phyloP scores from a whole-genome alignment of 2,329 filamentous ascomycete species.

The Alternaria incomplexa region DNA sequence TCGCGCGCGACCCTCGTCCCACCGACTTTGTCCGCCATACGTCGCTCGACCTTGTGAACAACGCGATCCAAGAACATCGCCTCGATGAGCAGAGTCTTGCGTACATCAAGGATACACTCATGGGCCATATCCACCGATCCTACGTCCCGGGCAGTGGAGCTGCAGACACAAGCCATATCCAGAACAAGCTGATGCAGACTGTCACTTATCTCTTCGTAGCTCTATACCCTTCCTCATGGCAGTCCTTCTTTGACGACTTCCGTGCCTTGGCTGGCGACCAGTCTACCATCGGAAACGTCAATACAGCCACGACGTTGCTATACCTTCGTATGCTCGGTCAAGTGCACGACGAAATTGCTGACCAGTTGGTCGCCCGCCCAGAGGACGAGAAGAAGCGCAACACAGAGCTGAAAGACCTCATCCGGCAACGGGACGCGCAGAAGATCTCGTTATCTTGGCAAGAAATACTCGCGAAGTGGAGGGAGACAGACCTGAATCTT shows the following conservation, averaged over 20 bases:
- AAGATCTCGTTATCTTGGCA: constrained; percentile 92
- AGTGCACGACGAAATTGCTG: constrained; percentile 96
- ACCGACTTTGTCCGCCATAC: constrained; percentile 88
- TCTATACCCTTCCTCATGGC: constrained; percentile 86
- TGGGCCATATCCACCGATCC: constrained; percentile 78
- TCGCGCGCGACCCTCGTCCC: constrained; percentile 75
- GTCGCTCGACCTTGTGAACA: constrained; percentile 91
- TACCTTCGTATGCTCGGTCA: constrained; percentile 89
- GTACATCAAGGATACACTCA: constrained; percentile 79
- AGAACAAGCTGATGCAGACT: constrained; percentile 97
- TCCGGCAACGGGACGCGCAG: constrained; percentile 83
- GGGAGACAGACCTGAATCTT: constrained; percentile 69
- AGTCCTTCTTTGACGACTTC: constrained; percentile 89
- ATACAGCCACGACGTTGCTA: constrained; percentile 77
- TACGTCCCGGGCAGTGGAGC: constrained; percentile 68
- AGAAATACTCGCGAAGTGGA: constrained; percentile 82
- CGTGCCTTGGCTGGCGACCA: constrained; percentile 74
- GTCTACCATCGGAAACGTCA: constrained; percentile 64
- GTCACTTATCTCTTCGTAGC: constrained; percentile 91
- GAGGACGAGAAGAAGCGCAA: constrained; percentile 82
- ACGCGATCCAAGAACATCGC: constrained; percentile 79
- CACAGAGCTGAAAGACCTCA: constrained; percentile 86
- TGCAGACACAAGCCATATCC: constrained; percentile 76
- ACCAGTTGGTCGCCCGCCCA: constrained; percentile 82
- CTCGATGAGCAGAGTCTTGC: constrained; percentile 75